phyloP scores from a whole-genome alignment of 176 grass and related monocot species.

The Carex parvula region DNA sequence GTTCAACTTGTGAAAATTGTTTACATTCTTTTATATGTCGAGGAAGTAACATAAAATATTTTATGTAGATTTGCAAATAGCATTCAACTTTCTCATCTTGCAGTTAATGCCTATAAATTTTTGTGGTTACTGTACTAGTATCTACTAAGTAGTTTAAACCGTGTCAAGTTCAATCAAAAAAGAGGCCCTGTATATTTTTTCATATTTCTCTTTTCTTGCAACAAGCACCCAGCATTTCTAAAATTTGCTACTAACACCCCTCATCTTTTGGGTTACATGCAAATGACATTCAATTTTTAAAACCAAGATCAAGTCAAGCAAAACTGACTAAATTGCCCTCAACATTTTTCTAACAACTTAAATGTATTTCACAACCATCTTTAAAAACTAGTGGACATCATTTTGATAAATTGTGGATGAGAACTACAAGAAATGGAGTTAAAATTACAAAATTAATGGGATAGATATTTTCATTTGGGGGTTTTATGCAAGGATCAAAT shows the following conservation, averaged over 20 bases:
- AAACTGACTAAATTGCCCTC: background rate
- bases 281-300: background rate
- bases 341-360: background rate
- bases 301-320: background rate
- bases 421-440: background rate
- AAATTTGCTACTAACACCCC: background rate
- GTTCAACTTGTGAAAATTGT: background rate
- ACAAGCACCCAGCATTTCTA: background rate
- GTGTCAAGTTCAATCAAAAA: background rate
- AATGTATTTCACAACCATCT: background rate
- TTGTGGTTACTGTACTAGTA: background rate
- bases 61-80: background rate
- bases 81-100: background rate
- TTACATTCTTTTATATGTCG: background rate
- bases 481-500: background rate
- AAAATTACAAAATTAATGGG: background rate
- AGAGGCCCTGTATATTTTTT: background rate
- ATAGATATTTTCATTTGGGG: background rate
- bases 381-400: background rate
- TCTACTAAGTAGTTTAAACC: background rate
- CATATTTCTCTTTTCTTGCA: background rate
- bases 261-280: background rate
- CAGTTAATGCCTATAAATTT: background rate
- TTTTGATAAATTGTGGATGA: background rate
- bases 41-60: background rate